phyloP scores from a whole-genome alignment of 2,329 filamentous ascomycete species.

The Chaetomium olivaceum region DNA sequence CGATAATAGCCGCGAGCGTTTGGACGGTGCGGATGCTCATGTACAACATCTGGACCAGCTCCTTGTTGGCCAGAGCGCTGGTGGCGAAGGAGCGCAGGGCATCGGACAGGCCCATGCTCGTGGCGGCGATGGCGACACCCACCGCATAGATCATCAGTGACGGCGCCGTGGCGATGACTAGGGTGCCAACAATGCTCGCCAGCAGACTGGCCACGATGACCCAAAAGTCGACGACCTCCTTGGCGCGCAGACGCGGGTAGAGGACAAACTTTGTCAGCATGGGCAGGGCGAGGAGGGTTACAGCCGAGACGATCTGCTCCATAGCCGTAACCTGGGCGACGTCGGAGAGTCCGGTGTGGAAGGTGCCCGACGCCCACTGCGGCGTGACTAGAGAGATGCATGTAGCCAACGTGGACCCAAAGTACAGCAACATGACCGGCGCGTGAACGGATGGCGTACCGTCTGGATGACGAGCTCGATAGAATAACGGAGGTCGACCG shows the following conservation, averaged over 20 bases:
- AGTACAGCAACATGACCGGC: conserved; percentile 4
- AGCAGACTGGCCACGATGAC: conserved; percentile 1
- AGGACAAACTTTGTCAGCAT: not conserved
- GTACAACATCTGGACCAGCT: conserved; percentile 4
- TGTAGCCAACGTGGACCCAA: not conserved
- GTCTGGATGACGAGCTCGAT: not conserved
- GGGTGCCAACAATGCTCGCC: not conserved
- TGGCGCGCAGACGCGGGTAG: conserved; percentile 1
- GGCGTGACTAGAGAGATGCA: conserved; percentile 1
- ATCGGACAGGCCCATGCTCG: not conserved
- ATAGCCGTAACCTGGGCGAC: conserved; percentile 1
- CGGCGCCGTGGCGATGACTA: not conserved
- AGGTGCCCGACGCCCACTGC: conserved; percentile 2
- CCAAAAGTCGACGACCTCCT: conserved; percentile 4
- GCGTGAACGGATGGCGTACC: conserved; percentile 1
- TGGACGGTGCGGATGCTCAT: conserved; percentile 4
- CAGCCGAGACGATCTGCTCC: conserved; percentile 1
- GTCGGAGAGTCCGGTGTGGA: conserved; percentile 1
- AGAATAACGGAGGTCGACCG: conserved; percentile 3
- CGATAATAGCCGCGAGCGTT: not conserved
- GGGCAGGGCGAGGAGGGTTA: conserved; percentile 3
- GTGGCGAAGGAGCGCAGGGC: conserved; percentile 3
- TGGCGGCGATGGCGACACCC: conserved; percentile 2
- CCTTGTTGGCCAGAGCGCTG: not conserved
- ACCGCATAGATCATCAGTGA: conserved; percentile 2